phyloP scores from a whole-genome alignment of 2,329 filamentous ascomycete genomes.

The Aspergillus aculeatinus region DNA sequence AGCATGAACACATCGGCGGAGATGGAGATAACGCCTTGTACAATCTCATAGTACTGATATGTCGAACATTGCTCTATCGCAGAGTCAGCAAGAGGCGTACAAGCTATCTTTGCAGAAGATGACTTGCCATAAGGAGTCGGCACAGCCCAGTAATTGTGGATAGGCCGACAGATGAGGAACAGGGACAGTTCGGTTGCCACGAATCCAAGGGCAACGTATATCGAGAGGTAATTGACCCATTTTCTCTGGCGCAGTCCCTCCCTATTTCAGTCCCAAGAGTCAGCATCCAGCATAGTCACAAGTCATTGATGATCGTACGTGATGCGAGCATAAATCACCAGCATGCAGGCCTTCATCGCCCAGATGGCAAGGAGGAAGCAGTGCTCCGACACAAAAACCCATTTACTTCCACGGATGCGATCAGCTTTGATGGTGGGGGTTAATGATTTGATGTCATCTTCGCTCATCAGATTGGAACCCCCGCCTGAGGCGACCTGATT shows the following conservation, averaged over 20 bases:
- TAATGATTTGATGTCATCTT: conserved; percentile 45
- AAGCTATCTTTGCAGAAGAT: not conserved
- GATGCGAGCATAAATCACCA: conserved; percentile 54
- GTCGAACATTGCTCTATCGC: conserved; percentile 42
- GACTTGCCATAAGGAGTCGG: conserved; percentile 38
- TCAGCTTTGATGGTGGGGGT: conserved; percentile 47
- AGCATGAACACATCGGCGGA: conserved; percentile 47
- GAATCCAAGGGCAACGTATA: conserved; percentile 49
- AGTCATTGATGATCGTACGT: conserved; percentile 34
- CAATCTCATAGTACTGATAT: conserved; percentile 48
- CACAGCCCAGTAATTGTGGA: conserved; percentile 53
- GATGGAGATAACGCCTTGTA: conserved; percentile 48
- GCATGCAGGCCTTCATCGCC: conserved; percentile 54
- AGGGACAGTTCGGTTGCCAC: conserved; percentile 51
- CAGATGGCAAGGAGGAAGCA: conserved; percentile 59
- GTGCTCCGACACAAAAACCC: conserved; percentile 62
- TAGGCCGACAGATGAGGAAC: conserved; percentile 52
- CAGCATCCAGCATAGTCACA: not conserved
- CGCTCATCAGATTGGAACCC: conserved; percentile 61
- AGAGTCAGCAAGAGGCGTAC: conserved; percentile 5
- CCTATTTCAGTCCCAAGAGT: conserved; percentile 8
- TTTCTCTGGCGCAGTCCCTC: conserved; percentile 36
- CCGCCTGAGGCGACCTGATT: conserved; percentile 55
- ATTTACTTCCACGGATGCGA: conserved; percentile 57
- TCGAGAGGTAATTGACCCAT: conserved; percentile 38